These are phyloP conservation scores for Eucalyptus camaldulensis DNA, from an alignment of 345 rosid species.

Conservation along the genomic window DNA sequence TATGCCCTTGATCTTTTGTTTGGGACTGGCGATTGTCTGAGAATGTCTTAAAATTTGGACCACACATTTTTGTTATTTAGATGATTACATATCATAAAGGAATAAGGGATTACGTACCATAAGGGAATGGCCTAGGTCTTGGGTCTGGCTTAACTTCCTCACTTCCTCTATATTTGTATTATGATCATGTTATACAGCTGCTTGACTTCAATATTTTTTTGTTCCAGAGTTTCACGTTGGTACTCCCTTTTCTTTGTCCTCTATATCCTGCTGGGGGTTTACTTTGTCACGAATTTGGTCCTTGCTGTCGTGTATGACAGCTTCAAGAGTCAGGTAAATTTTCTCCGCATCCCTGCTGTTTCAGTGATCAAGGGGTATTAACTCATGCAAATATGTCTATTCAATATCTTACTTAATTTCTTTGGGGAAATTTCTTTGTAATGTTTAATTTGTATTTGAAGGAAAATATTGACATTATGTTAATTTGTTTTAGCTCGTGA, in stretches of 20 bases:
- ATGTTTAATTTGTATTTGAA: neutral
- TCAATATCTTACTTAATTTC: neutral
- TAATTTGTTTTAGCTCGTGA: slow-evolving; percentile 49
- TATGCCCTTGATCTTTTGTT: neutral
- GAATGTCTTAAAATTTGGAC: neutral
- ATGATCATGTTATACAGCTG: neutral
- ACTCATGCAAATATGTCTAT: neutral
- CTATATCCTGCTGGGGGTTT: slow-evolving; percentile 81
- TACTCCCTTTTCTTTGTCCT: slow-evolving; percentile 65
- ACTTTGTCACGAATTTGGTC: slow-evolving; percentile 94
- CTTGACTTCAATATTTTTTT: neutral
- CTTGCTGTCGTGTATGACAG: slow-evolving; percentile 98
- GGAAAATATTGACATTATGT: neutral
- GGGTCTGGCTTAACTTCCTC: neutral
- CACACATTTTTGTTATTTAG: neutral
- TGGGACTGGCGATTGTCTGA: neutral
- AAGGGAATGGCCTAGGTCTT: neutral
- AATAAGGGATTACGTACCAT: neutral
- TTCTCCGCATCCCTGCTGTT: neutral
- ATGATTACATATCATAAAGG: neutral
- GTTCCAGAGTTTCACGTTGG: slow-evolving; percentile 83
- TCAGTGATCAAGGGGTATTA: neutral
- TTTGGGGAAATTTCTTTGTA: neutral
- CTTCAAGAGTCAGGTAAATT: slow-evolving; percentile 81
- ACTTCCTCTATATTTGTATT: neutral